A percentile compares a stretch with the other conserved stretches of the same genome.
phyloP scores from a whole-genome alignment of 2,329 filamentous ascomycete genomes.

The Ascomycota sp. region DNA sequence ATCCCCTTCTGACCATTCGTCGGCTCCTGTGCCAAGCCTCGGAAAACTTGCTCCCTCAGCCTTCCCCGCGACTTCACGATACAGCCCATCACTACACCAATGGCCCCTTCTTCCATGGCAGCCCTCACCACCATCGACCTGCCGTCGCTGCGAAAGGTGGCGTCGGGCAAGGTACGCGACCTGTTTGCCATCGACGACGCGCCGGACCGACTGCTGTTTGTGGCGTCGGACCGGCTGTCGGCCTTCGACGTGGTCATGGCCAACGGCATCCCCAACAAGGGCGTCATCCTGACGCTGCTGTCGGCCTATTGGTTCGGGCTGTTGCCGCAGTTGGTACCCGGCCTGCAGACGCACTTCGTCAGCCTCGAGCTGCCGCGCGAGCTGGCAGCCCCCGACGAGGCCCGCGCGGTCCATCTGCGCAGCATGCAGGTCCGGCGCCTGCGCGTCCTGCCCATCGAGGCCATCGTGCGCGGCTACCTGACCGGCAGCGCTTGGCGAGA shows the following conservation, averaged over 20 bases:
- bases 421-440: constrained; percentile 52
- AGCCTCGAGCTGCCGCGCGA: constrained; percentile 17
- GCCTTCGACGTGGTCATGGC: constrained; percentile 82
- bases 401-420: constrained; percentile 33
- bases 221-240: constrained; percentile 75
- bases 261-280: constrained; percentile 38
- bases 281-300: constrained; percentile 23
- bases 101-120: no score
- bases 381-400: constrained; percentile 19
- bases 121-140: constrained; percentile 10
- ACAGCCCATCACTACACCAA: no score
- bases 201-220: constrained; percentile 45
- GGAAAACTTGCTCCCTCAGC: no score
- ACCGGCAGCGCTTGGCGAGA: constrained; percentile 69
- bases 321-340: constrained; percentile 20
- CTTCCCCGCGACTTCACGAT: no score
- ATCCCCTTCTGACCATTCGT: no score
- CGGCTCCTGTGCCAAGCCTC: no score
- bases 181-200: constrained; percentile 46
- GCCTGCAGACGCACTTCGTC: constrained; percentile 29
- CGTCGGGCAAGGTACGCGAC: constrained; percentile 51
- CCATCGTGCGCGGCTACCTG: constrained; percentile 59
- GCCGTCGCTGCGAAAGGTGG: constrained; percentile 13
- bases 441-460: constrained; percentile 7
- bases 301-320: constrained; percentile 31